phyloP scores from a whole-genome alignment of 805 yeast genomes.

The Brettanomyces bruxellensis region DNA sequence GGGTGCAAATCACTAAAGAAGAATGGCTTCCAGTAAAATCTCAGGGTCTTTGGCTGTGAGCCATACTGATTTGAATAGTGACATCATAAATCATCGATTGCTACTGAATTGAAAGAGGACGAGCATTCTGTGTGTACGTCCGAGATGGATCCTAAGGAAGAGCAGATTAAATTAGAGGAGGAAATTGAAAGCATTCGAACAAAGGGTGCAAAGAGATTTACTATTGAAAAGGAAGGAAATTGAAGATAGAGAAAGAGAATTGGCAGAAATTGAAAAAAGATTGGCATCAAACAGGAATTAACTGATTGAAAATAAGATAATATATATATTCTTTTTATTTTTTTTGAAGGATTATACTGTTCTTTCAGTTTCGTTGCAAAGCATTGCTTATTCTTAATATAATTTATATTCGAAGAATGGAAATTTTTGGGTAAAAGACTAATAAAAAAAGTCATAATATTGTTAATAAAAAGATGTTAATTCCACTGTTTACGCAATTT shows the following conservation, averaged over 20 bases:
- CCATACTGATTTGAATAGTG: background rate
- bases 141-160: constrained; percentile 48
- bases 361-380: too few species aligned
- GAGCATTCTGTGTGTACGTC: constrained; percentile 1
- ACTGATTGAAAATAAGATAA: background rate
- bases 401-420: too few species aligned
- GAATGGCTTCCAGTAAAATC: background rate
- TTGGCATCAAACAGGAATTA: constrained; percentile 18
- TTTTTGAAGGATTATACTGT: too few species aligned
- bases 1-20: constrained; percentile 1
- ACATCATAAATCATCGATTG: background rate
- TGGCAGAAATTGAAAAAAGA: constrained; percentile 60
- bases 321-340: too few species aligned
- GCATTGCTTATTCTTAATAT: too few species aligned
- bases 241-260: constrained; percentile 74
- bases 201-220: constrained; percentile 81
- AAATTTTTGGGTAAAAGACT: too few species aligned
- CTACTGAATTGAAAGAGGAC: background rate
- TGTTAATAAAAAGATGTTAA: too few species aligned
- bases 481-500: too few species aligned
- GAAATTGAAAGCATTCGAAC: constrained; percentile 79
- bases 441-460: too few species aligned
- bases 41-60: constrained; percentile 3
- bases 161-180: constrained; percentile 82
- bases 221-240: constrained; percentile 74